phyloP scores from a whole-genome alignment of 192 early-diverging fungal genomes.

The Anaeromyces robustus region DNA sequence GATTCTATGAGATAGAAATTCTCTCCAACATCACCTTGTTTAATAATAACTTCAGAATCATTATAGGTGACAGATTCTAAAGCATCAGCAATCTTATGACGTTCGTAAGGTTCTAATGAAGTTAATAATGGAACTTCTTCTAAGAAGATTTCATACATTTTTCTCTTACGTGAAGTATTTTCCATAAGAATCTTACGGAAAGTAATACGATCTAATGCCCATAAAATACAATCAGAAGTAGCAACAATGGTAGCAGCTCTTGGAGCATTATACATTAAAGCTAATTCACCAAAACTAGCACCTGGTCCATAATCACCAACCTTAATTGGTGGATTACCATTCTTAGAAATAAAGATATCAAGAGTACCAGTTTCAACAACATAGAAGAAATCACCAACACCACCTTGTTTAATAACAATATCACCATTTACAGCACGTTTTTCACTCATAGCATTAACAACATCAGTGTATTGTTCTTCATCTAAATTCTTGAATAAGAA shows the following conservation, averaged over 20 bases:
- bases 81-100: constrained; percentile 97
- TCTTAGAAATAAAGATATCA: constrained; percentile 72
- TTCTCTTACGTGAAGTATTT: constrained; percentile 82
- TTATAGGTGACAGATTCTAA: constrained; percentile 81
- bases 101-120: constrained; percentile 87
- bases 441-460: constrained; percentile 93
- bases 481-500: constrained; percentile 89
- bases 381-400: constrained; percentile 94
- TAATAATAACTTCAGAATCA: constrained; percentile 67
- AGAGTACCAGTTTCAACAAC: constrained; percentile 88
- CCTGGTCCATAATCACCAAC: constrained; percentile 66
- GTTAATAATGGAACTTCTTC: constrained; percentile 79
- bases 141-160: constrained; percentile 91
- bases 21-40: constrained; percentile 85
- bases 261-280: constrained; percentile 98
- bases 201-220: constrained; percentile 95
- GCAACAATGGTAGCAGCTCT: constrained; percentile 88
- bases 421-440: constrained; percentile 53
- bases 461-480: constrained; percentile 87
- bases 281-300: constrained; percentile 94
- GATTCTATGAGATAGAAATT: constrained; percentile 92
- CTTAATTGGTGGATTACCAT: constrained; percentile 38
- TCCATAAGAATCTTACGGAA: constrained; percentile 97
- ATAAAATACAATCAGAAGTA: constrained; percentile 68
- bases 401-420: constrained; percentile 82